A percentile compares a stretch with the other conserved stretches of the same genome.
phyloP scores from a whole-genome alignment of 2,329 filamentous ascomycete species.

The Triangularia setosa region DNA sequence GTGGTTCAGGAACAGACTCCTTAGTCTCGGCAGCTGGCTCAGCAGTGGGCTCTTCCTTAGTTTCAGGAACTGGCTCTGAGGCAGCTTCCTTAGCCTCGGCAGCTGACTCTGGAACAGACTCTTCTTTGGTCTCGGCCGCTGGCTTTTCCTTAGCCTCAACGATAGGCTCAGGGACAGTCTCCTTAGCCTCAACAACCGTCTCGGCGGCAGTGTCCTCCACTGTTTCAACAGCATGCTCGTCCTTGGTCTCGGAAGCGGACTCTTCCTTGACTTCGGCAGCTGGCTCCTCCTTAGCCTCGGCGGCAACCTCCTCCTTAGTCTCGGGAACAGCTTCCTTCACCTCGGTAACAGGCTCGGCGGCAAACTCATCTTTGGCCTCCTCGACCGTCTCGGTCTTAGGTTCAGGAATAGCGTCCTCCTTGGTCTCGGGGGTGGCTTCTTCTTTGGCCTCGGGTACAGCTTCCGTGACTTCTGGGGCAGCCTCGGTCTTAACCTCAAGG shows the following conservation, averaged over 20 bases:
- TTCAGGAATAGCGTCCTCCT: constrained; percentile 6
- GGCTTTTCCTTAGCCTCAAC: constrained; percentile 3
- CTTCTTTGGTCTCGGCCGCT: not conserved
- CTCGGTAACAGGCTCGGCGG: not conserved
- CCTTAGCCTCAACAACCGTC: not conserved
- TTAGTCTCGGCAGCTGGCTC: not conserved
- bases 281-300: not conserved
- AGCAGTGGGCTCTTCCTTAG: not conserved
- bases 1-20: not conserved
- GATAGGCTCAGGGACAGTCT: not conserved
- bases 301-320: constrained; percentile 3
- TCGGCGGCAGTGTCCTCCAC: not conserved
- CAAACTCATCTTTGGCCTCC: not conserved
- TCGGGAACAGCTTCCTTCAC: constrained; percentile 7
- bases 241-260: constrained; percentile 6
- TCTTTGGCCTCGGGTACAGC: not conserved
- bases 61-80: not conserved
- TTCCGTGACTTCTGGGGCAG: not conserved
- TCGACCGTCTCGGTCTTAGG: not conserved
- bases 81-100: not conserved
- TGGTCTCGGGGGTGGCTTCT: not conserved
- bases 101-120: not conserved
- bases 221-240: constrained; percentile 6
- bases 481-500: not conserved
- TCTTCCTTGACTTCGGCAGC: constrained; percentile 23